Evolutionary conservation across 1,284 basidiomycete species (phyloP).

Genomic region (Boletus sp.): DNA sequence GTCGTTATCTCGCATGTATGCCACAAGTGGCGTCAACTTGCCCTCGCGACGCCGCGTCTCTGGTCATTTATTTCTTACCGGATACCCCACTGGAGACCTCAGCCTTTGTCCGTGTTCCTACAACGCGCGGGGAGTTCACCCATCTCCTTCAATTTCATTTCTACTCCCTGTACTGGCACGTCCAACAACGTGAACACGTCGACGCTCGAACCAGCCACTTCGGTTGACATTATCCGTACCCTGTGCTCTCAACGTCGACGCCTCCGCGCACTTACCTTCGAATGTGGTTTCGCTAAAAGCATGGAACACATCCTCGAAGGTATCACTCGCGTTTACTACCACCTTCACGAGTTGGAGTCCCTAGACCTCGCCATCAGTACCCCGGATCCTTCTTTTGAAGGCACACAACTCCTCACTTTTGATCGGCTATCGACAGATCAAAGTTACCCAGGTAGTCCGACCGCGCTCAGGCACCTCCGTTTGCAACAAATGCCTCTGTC

Average conservation of each 20-base stretch:
- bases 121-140: slow-evolving; percentile 34
- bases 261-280: slow-evolving; percentile 36
- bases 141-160: slow-evolving; percentile 37
- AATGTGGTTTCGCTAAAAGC: slow-evolving; percentile 29
- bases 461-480: slow-evolving; percentile 35
- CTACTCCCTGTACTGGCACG: slow-evolving; percentile 12
- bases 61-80: slow-evolving; percentile 41
- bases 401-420: slow-evolving; percentile 24
- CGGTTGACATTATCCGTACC: slow-evolving; percentile 20
- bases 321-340: slow-evolving; percentile 19
- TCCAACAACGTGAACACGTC: slow-evolving; percentile 3
- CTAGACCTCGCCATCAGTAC: slow-evolving; percentile 35
- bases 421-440: slow-evolving; percentile 20
- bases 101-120: slow-evolving; percentile 33
- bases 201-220: slow-evolving; percentile 19
- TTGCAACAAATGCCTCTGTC: slow-evolving; percentile 40
- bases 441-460: slow-evolving; percentile 6
- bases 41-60: slow-evolving; percentile 38
- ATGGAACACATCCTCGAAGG: slow-evolving; percentile 26
- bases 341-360: slow-evolving; percentile 32
- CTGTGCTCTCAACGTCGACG: slow-evolving; percentile 28
- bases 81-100: slow-evolving; percentile 26
- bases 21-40: slow-evolving; percentile 42
- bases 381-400: slow-evolving; percentile 24
- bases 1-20: slow-evolving; percentile 45